A percentile compares a stretch with the other conserved stretches of the same genome.
These are phyloP conservation scores for Mycena belliarum DNA, from an alignment of 768 basidiomycete species.

Conservation along the genomic window DNA sequence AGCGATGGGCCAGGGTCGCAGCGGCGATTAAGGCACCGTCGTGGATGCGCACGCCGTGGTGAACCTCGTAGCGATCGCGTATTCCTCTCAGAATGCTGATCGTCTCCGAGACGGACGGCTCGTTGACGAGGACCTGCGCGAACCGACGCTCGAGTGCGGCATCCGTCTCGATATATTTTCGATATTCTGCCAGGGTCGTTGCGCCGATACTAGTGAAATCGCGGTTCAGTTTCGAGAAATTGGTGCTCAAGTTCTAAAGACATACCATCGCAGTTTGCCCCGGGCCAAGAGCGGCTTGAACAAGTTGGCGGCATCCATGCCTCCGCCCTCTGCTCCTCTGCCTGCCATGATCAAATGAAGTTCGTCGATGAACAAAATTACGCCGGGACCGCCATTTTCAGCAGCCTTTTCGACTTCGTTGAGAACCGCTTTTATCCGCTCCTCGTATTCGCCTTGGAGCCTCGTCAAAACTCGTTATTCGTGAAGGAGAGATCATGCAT, in stretches of 20 bases:
- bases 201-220: slow-evolving; percentile 65
- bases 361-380: slow-evolving; percentile 96
- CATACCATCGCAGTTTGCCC: slow-evolving; percentile 60
- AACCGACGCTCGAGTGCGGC: slow-evolving; percentile 90
- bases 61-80: slow-evolving; percentile 90
- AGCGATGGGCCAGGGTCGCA: slow-evolving; percentile 90
- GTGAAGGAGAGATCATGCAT: not conserved
- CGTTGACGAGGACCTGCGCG: slow-evolving; percentile 91
- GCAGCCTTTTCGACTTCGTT: slow-evolving; percentile 91
- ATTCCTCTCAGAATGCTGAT: slow-evolving; percentile 95
- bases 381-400: slow-evolving; percentile 68
- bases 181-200: slow-evolving; percentile 89
- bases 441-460: slow-evolving; percentile 80
- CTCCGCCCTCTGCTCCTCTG: slow-evolving; percentile 76
- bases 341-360: slow-evolving; percentile 93
- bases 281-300: slow-evolving; percentile 91
- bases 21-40: slow-evolving; percentile 89
- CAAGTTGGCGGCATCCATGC: slow-evolving; percentile 92
- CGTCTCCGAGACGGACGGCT: slow-evolving; percentile 85
- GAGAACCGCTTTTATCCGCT: slow-evolving; percentile 89
- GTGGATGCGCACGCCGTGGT: slow-evolving; percentile 86
- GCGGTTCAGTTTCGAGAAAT: slow-evolving; percentile 42
- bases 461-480: not conserved
- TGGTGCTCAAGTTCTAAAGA: not conserved
- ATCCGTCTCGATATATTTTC: slow-evolving; percentile 92